Evolutionary conservation across 1,284 basidiomycete genomes (phyloP).

Genomic region (Austroboletus rostrupii): DNA sequence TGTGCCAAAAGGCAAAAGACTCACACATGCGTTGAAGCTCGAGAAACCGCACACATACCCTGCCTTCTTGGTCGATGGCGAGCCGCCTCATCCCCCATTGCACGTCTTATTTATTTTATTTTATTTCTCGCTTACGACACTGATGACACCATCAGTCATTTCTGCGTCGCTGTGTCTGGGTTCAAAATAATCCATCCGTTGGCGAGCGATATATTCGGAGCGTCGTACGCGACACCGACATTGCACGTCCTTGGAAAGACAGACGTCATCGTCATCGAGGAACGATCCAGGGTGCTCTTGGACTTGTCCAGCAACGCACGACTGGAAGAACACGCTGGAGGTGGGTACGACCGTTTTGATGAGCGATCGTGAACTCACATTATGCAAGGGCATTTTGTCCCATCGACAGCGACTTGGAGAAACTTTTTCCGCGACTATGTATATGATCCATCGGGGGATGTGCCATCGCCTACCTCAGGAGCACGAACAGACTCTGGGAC

Average conservation of each 20-base stretch:
- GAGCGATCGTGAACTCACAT: too few species aligned
- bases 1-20: neutral
- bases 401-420: conserved; percentile 70
- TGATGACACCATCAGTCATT: conserved; percentile 42
- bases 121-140: neutral
- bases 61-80: conserved; percentile 61
- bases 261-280: conserved; percentile 77
- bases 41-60: conserved; percentile 46
- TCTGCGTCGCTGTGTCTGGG: conserved; percentile 68
- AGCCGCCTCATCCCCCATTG: conserved; percentile 67
- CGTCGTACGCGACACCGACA: conserved; percentile 65
- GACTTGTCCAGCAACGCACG: conserved; percentile 55
- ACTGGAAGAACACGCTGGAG: conserved; percentile 73
- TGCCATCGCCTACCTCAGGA: conserved; percentile 21
- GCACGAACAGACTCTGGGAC: conserved; percentile 18
- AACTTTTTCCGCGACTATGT: conserved; percentile 61
- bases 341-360: conserved; percentile 36
- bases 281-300: conserved; percentile 51
- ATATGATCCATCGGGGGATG: conserved; percentile 28
- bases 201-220: conserved; percentile 52
- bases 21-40: conserved; percentile 16
- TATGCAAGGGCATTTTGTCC: conserved; percentile 70
- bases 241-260: conserved; percentile 79
- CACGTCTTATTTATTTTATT: conserved; percentile 33
- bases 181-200: conserved; percentile 55